Conservation (phyloP, 169 alveolate genomes). For the Theileria annulata region DNA sequence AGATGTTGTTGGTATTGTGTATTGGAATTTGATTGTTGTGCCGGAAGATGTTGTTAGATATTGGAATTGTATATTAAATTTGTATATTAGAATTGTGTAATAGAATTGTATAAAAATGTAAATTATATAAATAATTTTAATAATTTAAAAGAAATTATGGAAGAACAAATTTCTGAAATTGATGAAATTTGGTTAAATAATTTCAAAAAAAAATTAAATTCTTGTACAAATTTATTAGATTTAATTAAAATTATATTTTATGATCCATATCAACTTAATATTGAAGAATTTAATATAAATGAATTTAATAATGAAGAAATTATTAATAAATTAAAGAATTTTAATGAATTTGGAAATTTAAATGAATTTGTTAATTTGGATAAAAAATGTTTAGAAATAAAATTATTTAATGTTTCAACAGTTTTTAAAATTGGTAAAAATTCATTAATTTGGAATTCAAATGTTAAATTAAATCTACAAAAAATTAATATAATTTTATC, state of each 20-base stretch:
- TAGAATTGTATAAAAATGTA: background rate
- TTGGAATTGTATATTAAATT: too few relatives aligned
- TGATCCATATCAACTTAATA: background rate
- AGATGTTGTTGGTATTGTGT: too few relatives aligned
- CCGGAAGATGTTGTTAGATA: too few relatives aligned
- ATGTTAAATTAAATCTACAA: slow-evolving; percentile 40
- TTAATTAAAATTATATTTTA: slow-evolving; percentile 15
- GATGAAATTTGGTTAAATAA: slow-evolving; percentile 21
- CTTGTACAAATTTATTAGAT: background rate
- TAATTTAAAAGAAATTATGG: slow-evolving; percentile 21
- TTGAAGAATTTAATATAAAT: too few relatives aligned
- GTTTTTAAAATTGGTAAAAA: slow-evolving; percentile 41
- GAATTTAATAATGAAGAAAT: too few relatives aligned
- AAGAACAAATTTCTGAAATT: background rate
- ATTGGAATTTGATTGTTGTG: too few relatives aligned
- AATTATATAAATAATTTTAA: background rate
- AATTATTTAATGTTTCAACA: slow-evolving; percentile 8
- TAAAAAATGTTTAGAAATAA: background rate
- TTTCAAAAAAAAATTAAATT: slow-evolving; percentile 12
- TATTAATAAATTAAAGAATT: too few relatives aligned
- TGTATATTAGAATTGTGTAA: too few relatives aligned
- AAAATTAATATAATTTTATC: slow-evolving; percentile 40
- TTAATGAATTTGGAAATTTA: background rate
- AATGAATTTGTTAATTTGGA: background rate
- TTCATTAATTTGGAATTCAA: slow-evolving; percentile 36